Evolutionary conservation across 2,329 filamentous ascomycete genomes (phyloP).

Genomic region (Aspergillus jensenii): DNA sequence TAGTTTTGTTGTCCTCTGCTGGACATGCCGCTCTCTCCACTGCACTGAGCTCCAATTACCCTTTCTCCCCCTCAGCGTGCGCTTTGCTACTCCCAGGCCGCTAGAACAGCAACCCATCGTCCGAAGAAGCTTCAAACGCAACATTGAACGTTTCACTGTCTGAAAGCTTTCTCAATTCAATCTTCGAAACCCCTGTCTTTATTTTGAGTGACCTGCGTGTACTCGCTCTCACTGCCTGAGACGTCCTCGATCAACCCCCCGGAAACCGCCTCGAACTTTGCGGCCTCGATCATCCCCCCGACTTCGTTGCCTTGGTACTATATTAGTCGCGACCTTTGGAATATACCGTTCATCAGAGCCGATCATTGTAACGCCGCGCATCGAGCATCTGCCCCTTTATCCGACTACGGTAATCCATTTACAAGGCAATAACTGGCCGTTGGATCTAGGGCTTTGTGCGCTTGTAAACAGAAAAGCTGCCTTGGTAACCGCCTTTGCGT

Average conservation of each 20-base stretch:
- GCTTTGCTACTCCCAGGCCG: not conserved
- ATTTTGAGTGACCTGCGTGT: not conserved
- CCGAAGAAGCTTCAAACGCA: not conserved
- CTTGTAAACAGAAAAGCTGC: not conserved
- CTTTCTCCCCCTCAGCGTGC: slow-evolving; percentile 1
- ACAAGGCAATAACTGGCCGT: not conserved
- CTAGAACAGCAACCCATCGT: not conserved
- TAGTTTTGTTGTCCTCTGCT: slow-evolving; percentile 2
- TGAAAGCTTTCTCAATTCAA: not conserved
- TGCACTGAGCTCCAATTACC: slow-evolving; percentile 4
- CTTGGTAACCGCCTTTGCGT: not conserved
- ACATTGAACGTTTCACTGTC: not conserved
- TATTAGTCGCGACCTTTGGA: not conserved
- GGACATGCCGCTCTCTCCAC: slow-evolving; percentile 5
- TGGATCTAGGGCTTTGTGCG: not conserved
- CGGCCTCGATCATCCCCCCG: not conserved
- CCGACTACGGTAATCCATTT: not conserved
- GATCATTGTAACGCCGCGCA: not conserved
- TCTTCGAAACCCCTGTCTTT: not conserved
- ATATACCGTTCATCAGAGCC: not conserved
- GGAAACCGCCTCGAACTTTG: not conserved
- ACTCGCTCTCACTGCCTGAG: not conserved
- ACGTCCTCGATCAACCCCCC: not conserved
- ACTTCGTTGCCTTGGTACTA: not conserved
- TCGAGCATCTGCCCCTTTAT: not conserved